Base-by-base conservation (phyloP, 2,329 filamentous ascomycete species). In the Aspergillus luchuensis region DNA sequence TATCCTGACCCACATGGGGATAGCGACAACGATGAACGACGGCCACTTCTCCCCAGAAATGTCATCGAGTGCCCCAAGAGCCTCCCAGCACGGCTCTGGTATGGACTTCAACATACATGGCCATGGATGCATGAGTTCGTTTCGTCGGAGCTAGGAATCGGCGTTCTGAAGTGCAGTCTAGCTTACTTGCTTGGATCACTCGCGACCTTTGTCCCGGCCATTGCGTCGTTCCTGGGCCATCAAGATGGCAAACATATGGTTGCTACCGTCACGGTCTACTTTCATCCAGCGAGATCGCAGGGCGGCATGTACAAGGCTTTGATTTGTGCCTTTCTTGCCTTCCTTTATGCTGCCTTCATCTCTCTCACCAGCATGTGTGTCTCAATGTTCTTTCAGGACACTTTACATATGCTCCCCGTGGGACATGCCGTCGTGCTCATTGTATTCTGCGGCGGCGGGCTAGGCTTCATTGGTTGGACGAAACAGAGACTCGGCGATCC, bases 221-320 rank as follows among this genome's bases (percentile, higher is more conserved):
- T 97, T 58, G 88, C 92, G 15, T 79, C 82, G 7, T 85, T 92
- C 59, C 81, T 97, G 15, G 94, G 94, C 10, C 84, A 89, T 64
- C 90, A 92, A 71, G 93, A 97, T 77, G 92, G 92, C 54, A 97
- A 97, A 73, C 94, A 97, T 76, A 89, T 97, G 71, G 92, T 97
- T 55, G 92, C 92, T 33, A 97, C 94, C 2, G 87, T 97, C 60
- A 96, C 92, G 0, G 93, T 97, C 10, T 98, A 97, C 72, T 98
- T 97, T 71, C 92, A 97, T 74, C 92, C 94, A 4, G 91, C 92
- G 5, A 84, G 94, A 60, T 91, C 91, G 17, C 86, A 89, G 25
- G 94, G 94, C 0, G 95, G 91, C 66, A 97, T 97, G 92, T 85
- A 91, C 60, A 91, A 97, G 76, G 93, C 92, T 3, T 85, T 89